A percentile compares a stretch with the other conserved stretches of the same genome.
Evolutionary conservation across 2,329 filamentous ascomycete species (phyloP).

Genomic region (Davidsoniella neocaledoniae): DNA sequence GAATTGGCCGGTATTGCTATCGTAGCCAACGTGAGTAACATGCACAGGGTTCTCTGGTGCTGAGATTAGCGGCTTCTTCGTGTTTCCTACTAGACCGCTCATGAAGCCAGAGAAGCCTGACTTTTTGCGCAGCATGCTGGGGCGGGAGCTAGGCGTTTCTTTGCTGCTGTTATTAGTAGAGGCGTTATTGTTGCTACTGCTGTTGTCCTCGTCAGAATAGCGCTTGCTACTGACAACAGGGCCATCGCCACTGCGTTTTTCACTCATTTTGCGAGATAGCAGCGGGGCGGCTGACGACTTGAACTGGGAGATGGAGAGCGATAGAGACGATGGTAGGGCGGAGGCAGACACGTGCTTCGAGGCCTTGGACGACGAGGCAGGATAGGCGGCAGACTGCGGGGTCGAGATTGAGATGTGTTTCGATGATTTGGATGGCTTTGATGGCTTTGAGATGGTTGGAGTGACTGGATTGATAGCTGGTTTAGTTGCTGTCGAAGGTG

Average conservation of each 20-base stretch:
- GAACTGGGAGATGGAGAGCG: slow-evolving; percentile 26
- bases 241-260: slow-evolving; percentile 26
- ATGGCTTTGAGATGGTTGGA: too few species aligned
- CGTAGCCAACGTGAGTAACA: slow-evolving; percentile 94
- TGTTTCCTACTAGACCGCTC: slow-evolving; percentile 67
- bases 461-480: background rate
- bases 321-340: slow-evolving; percentile 50
- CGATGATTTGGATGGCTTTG: background rate
- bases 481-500: background rate
- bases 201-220: slow-evolving; percentile 57
- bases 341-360: slow-evolving; percentile 28
- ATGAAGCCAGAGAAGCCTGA: slow-evolving; percentile 78
- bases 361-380: slow-evolving; percentile 27
- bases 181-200: background rate
- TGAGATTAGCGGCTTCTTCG: slow-evolving; percentile 87
- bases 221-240: slow-evolving; percentile 45
- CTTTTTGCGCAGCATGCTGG: slow-evolving; percentile 57
- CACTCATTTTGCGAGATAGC: slow-evolving; percentile 37
- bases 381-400: slow-evolving; percentile 15
- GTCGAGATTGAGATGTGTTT: background rate
- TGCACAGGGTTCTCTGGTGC: slow-evolving; percentile 94
- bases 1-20: slow-evolving; percentile 90
- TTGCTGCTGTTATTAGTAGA: background rate
- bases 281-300: slow-evolving; percentile 19
- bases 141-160: slow-evolving; percentile 18